A percentile compares a stretch with the other conserved stretches of the same genome.
These are phyloP conservation scores for Lobulomyces angularis DNA, from an alignment of 192 early-diverging fungal species.

Conservation along the genomic window DNA sequence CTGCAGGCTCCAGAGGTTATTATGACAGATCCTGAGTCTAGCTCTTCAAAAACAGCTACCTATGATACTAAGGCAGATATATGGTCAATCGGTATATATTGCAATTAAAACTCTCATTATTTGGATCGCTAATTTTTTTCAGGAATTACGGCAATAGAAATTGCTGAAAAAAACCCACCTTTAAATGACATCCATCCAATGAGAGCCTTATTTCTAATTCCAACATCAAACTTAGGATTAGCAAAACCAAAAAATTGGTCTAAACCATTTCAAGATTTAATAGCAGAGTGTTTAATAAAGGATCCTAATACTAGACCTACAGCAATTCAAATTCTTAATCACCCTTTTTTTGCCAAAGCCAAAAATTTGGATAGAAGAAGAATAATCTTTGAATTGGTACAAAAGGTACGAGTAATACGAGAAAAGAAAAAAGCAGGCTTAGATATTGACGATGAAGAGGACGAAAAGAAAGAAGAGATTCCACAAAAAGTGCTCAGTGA, in stretches of 20 bases:
- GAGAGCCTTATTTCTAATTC: constrained; percentile 46
- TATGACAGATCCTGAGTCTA: constrained; percentile 30
- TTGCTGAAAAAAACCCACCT: constrained; percentile 55
- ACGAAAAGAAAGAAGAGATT: constrained; percentile 28
- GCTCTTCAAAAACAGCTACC: constrained; percentile 18
- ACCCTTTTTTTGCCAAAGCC: constrained; percentile 43
- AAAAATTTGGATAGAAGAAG: constrained; percentile 20
- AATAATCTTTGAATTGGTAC: constrained; percentile 31
- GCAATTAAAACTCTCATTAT: too few relatives aligned
- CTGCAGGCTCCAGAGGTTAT: constrained; percentile 58
- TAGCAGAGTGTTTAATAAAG: constrained; percentile 38
- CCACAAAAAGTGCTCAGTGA: constrained; percentile 29
- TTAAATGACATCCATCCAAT: constrained; percentile 54
- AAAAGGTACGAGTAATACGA: constrained; percentile 28
- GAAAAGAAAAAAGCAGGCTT: constrained; percentile 40
- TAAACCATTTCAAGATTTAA: constrained; percentile 43
- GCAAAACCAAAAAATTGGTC: constrained; percentile 51
- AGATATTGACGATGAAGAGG: constrained; percentile 35
- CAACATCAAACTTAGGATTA: constrained; percentile 32
- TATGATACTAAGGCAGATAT: constrained; percentile 50
- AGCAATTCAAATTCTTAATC: constrained; percentile 37
- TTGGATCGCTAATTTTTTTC: too few relatives aligned
- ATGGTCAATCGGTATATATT: constrained; percentile 53
- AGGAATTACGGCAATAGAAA: constrained; percentile 57
- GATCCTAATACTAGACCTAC: constrained; percentile 38